These are phyloP conservation scores for Taphrina communis DNA, from an alignment of 1,139 yeast genomes.

Conservation along the genomic window DNA sequence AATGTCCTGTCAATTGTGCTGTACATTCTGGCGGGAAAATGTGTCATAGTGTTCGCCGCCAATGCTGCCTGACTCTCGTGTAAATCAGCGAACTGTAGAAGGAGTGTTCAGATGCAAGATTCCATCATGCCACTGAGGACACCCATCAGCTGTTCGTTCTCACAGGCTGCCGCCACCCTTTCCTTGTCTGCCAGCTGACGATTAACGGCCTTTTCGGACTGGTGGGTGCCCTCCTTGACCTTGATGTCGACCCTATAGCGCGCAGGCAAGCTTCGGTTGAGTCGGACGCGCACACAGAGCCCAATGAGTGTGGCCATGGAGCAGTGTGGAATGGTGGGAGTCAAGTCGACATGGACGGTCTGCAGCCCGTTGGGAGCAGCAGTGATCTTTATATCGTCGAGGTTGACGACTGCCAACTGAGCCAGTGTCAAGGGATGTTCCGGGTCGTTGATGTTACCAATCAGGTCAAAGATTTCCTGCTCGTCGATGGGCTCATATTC, in stretches of 20 bases:
- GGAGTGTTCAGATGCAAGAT: conserved; percentile 58
- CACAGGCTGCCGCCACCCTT: conserved; percentile 98
- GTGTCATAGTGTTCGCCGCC: no score
- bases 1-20: no score
- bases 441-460: conserved; percentile 91
- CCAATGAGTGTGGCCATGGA: conserved; percentile 96
- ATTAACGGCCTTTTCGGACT: conserved; percentile 92
- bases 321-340: conserved; percentile 98
- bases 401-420: conserved; percentile 89
- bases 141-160: conserved; percentile 84
- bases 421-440: conserved; percentile 96
- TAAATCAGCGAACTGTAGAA: no score
- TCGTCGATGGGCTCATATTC: conserved; percentile 72
- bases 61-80: no score
- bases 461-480: conserved; percentile 74
- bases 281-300: conserved; percentile 86
- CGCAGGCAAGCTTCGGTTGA: conserved; percentile 86
- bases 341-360: conserved; percentile 79
- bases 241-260: conserved; percentile 79
- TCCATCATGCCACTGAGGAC: conserved; percentile 92
- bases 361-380: conserved; percentile 54
- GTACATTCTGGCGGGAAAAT: no score
- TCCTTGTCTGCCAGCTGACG: conserved; percentile 97
- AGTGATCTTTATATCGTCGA: conserved; percentile 74
- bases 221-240: conserved; percentile 91